These are phyloP conservation scores for Leccinum pellstonianum DNA, from an alignment of 768 basidiomycete species.

Conservation along the genomic window DNA sequence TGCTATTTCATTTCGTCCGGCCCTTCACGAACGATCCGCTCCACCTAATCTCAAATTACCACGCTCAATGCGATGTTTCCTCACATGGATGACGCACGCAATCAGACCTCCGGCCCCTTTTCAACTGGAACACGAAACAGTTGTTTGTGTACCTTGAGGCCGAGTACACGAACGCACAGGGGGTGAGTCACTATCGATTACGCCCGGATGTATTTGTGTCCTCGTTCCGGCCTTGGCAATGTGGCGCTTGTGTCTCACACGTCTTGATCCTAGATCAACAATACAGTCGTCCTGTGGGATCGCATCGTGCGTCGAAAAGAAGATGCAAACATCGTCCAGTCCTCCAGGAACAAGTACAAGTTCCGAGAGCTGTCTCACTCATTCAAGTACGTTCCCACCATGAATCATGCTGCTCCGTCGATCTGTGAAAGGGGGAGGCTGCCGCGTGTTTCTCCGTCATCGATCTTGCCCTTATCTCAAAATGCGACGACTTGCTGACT, in stretches of 20 bases:
- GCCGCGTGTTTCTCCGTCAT: conserved; percentile 22
- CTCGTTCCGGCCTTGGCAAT: conserved; percentile 18
- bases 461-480: conserved; percentile 15
- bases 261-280: conserved; percentile 49
- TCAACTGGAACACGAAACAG: conserved; percentile 98
- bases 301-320: conserved; percentile 81
- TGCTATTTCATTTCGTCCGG: conserved; percentile 27
- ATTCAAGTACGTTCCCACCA: conserved; percentile 61
- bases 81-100: conserved; percentile 2
- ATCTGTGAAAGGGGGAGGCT: conserved; percentile 8
- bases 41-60: conserved; percentile 18
- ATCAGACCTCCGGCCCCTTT: conserved; percentile 77
- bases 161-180: conserved; percentile 71
- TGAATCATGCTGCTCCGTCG: neutral
- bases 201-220: conserved; percentile 5
- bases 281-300: conserved; percentile 90
- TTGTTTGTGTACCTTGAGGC: conserved; percentile 84
- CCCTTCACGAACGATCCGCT: conserved; percentile 10
- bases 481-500: conserved; percentile 9
- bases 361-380: conserved; percentile 71
- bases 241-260: conserved; percentile 8
- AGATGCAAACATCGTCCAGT: conserved; percentile 56
- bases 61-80: conserved; percentile 5
- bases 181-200: conserved; percentile 48
- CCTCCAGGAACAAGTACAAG: conserved; percentile 75